phyloP scores from a whole-genome alignment of 345 rosid species.

The Brassica rapa region DNA sequence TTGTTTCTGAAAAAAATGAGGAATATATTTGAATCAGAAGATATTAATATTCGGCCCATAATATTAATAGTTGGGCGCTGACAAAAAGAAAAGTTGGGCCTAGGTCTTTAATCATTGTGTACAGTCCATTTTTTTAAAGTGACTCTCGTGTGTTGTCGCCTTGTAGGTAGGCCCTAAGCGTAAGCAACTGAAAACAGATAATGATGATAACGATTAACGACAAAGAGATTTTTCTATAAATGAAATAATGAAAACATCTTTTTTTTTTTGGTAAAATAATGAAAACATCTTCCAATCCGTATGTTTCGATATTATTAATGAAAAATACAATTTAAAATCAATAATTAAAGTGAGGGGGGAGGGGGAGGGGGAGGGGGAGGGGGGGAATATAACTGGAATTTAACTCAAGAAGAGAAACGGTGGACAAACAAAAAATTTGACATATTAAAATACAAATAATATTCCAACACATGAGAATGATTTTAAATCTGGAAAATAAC shows the following conservation, averaged over 20 bases:
- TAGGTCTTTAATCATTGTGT: background rate
- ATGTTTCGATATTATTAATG: background rate
- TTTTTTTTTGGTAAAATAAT: too few relatives aligned
- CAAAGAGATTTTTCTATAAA: background rate
- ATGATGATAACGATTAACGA: background rate
- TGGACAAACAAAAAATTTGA: background rate
- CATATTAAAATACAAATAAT: background rate
- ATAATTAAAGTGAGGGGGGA: slow-evolving; percentile 12
- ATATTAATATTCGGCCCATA: background rate
- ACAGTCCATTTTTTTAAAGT: background rate
- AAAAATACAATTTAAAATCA: slow-evolving; percentile 18
- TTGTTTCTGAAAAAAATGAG: too few relatives aligned
- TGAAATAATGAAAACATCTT: slow-evolving; percentile 19
- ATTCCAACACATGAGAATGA: background rate
- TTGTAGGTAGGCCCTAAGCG: background rate
- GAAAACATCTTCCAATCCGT: slow-evolving; percentile 16
- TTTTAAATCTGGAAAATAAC: background rate
- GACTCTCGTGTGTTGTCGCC: background rate
- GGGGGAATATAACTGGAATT: too few relatives aligned
- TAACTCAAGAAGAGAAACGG: slow-evolving; percentile 25
- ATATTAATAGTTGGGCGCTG: too few relatives aligned
- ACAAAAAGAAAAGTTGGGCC: slow-evolving; percentile 22
- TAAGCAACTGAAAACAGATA: background rate
- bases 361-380: too few relatives aligned
- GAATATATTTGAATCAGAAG: too few relatives aligned